Evolutionary conservation across 371 early-diverging fungal genomes (phyloP).

Genomic region (Conidiobolus incongruus): DNA sequence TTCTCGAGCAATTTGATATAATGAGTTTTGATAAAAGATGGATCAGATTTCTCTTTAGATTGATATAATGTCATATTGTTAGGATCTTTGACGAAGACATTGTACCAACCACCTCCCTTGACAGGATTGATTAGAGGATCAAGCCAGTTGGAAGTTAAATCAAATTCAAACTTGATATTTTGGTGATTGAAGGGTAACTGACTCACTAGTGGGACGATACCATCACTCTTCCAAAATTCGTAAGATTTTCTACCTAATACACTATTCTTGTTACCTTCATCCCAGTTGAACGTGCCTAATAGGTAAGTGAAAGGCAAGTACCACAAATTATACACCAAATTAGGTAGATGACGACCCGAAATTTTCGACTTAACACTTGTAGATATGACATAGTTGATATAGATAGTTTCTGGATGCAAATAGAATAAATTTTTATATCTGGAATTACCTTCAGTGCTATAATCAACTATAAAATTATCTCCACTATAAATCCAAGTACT

Average conservation of each 20-base stretch:
- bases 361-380: constrained; percentile 3
- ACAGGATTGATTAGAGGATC: constrained; percentile 7
- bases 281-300: constrained; percentile 4
- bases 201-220: not conserved
- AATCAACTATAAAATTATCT: constrained; percentile 8
- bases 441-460: constrained; percentile 6
- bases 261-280: constrained; percentile 1
- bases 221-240: constrained; percentile 7
- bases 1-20: too few species aligned
- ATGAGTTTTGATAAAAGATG: too few species aligned
- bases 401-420: constrained; percentile 3
- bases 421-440: not conserved
- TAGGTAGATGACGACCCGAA: constrained; percentile 5
- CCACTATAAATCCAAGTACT: constrained; percentile 3
- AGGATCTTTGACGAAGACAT: constrained; percentile 7
- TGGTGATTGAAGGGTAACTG: constrained; percentile 8
- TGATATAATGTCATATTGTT: not conserved
- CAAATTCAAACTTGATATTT: constrained; percentile 4
- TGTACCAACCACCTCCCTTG: constrained; percentile 7
- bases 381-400: constrained; percentile 6
- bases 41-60: not conserved
- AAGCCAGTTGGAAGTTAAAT: constrained; percentile 3
- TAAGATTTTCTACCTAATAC: constrained; percentile 4
- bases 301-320: not conserved
- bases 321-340: not conserved